phyloP scores from a whole-genome alignment of 805 yeast genomes.

The Cyberlindnera japonica region DNA sequence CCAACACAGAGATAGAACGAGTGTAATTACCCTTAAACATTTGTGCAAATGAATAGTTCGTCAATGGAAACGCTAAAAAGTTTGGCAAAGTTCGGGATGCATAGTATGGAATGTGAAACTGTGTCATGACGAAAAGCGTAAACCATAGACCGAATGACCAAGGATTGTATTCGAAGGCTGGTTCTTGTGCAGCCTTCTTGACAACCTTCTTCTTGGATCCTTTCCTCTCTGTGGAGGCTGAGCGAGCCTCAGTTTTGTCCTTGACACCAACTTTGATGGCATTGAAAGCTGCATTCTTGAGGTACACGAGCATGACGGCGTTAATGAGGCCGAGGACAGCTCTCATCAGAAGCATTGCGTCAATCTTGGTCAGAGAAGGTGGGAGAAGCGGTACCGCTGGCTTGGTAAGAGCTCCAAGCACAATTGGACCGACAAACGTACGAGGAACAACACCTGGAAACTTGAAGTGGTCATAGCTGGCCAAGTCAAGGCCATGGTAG shows the following conservation, averaged over 20 bases:
- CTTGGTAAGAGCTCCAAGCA: constrained; percentile 45
- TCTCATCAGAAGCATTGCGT: constrained; percentile 54
- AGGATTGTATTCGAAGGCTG: constrained; percentile 8
- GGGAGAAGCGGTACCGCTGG: constrained; percentile 29
- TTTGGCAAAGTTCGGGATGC: constrained; percentile 88
- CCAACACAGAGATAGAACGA: constrained; percentile 47
- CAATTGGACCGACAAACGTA: constrained; percentile 69
- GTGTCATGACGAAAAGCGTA: constrained; percentile 53
- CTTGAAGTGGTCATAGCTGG: constrained; percentile 62
- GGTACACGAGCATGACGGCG: constrained; percentile 44
- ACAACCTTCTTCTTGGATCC: constrained; percentile 11
- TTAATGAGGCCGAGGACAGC: constrained; percentile 61
- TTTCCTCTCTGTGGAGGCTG: constrained; percentile 9
- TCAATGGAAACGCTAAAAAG: constrained; percentile 68
- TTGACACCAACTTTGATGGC: constrained; percentile 17
- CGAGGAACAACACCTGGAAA: constrained; percentile 93
- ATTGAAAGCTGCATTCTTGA: constrained; percentile 41
- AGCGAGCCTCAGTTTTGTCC: background rate
- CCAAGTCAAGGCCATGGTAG: constrained; percentile 49
- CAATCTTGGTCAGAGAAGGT: constrained; percentile 37
- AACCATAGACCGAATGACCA: constrained; percentile 52
- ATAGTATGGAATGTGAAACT: constrained; percentile 79
- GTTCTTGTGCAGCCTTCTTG: background rate
- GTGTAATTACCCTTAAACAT: constrained; percentile 45
- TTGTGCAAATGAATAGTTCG: constrained; percentile 50